These are phyloP conservation scores for Neurospora tetrasperma DNA, from an alignment of 495 filamentous ascomycete species.

Conservation along the genomic window DNA sequence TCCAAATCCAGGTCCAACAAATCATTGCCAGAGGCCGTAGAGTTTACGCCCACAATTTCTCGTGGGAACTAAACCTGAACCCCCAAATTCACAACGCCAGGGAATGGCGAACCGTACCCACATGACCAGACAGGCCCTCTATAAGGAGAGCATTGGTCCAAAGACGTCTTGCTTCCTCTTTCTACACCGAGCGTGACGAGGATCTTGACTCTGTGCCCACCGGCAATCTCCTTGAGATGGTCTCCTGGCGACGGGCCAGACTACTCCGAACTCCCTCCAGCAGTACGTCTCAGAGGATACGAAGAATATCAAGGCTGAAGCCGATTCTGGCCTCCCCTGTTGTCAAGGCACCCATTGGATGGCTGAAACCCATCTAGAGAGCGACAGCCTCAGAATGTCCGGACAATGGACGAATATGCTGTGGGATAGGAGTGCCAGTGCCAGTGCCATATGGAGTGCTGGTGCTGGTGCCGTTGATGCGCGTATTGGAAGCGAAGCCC, in stretches of 20 bases:
- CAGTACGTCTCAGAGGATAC: neutral
- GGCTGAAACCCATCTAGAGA: no score
- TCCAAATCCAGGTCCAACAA: neutral
- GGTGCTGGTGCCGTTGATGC: conserved; percentile 15
- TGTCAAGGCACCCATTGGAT: neutral
- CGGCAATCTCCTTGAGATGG: neutral
- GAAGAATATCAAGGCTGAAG: neutral
- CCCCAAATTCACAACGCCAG: neutral
- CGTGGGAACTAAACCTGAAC: neutral
- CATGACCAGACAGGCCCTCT: neutral
- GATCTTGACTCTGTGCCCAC: neutral
- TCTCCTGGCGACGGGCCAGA: neutral
- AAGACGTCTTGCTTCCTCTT: neutral
- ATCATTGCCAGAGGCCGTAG: neutral
- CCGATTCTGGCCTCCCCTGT: neutral
- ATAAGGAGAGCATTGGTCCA: neutral
- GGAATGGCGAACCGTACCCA: neutral
- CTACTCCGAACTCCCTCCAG: neutral
- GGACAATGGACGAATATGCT: conserved; percentile 3
- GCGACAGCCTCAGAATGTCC: no score
- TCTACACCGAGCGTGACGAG: neutral
- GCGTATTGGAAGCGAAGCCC: conserved; percentile 17
- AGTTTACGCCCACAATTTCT: neutral
- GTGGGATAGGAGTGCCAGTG: conserved; percentile 10
- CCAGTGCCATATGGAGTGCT: conserved; percentile 15